Percentiles rank a stretch among this genome's conserved stretches.
Conservation (phyloP, 805 yeast genomes). For the Saturnispora silvae region DNA sequence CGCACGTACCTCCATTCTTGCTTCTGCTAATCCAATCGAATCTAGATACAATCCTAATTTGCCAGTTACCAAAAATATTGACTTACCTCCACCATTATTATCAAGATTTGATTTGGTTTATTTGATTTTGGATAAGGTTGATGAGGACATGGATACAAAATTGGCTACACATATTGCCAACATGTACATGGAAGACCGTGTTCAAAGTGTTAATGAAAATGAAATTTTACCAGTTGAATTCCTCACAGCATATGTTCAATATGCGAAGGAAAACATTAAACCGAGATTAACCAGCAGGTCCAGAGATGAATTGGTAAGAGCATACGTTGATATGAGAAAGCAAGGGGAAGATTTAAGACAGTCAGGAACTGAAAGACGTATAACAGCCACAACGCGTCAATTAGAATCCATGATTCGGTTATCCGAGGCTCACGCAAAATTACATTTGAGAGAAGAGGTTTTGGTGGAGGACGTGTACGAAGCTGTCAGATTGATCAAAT, state of each 20-base stretch:
- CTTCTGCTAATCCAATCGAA: slow-evolving; percentile 95
- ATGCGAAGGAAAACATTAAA: slow-evolving; percentile 75
- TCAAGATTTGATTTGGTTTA: slow-evolving; percentile 94
- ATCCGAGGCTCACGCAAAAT: slow-evolving; percentile 94
- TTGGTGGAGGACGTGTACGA: slow-evolving; percentile 78
- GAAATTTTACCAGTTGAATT: slow-evolving; percentile 81
- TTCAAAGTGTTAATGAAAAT: slow-evolving; percentile 54
- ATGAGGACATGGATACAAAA: slow-evolving; percentile 72
- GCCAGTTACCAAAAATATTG: slow-evolving; percentile 92
- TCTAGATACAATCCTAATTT: slow-evolving; percentile 90
- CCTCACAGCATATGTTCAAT: slow-evolving; percentile 79
- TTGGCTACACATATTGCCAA: slow-evolving; percentile 85
- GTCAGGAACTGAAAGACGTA: slow-evolving; percentile 65
- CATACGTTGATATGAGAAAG: slow-evolving; percentile 89
- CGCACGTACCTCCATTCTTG: slow-evolving; percentile 91
- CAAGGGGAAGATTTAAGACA: slow-evolving; percentile 79
- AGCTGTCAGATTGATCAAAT: slow-evolving; percentile 83
- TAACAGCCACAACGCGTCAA: slow-evolving; percentile 97
- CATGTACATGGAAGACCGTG: slow-evolving; percentile 82
- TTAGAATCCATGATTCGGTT: slow-evolving; percentile 91
- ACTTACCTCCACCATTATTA: slow-evolving; percentile 88
- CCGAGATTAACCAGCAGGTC: slow-evolving; percentile 80
- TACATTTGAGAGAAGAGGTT: slow-evolving; percentile 70
- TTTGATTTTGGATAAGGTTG: slow-evolving; percentile 84
- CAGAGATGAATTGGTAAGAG: slow-evolving; percentile 71